These are phyloP conservation scores for Phytophthora melonis DNA, from an alignment of 352 stramenopile genomes.

Conservation along the genomic window DNA sequence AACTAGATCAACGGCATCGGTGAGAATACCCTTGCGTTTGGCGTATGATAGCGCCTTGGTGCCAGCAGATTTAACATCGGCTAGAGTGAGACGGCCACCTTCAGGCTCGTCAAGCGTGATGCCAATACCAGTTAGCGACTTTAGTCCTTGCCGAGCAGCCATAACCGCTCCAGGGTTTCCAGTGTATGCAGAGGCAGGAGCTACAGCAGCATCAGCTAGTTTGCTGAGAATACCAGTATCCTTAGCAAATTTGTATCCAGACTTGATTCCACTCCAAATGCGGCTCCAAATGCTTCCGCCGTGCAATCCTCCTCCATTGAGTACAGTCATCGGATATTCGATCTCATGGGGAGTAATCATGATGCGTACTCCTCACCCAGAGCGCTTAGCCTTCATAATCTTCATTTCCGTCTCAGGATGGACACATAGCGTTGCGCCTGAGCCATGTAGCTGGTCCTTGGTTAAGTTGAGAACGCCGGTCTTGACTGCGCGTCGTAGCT, in stretches of 20 bases:
- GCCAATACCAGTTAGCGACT: not conserved
- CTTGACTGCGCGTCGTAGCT: constrained; percentile 1
- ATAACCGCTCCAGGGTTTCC: too few relatives aligned
- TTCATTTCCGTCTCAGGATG: constrained; percentile 15
- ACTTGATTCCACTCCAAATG: not conserved
- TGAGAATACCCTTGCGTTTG: constrained; percentile 8
- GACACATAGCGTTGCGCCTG: constrained; percentile 4
- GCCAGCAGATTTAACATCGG: not conserved
- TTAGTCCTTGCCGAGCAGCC: too few relatives aligned
- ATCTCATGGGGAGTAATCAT: not conserved
- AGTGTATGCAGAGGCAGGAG: too few relatives aligned
- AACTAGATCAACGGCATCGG: constrained; percentile 1
- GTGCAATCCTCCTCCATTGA: not conserved
- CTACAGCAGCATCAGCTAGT: not conserved
- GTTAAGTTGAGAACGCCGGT: constrained; percentile 7
- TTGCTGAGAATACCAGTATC: not conserved
- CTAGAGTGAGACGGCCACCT: not conserved
- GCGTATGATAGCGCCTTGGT: not conserved
- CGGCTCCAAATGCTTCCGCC: constrained; percentile 5
- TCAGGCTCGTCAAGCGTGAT: constrained; percentile 3
- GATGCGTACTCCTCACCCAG: not conserved
- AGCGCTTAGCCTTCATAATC: not conserved
- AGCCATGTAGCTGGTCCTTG: constrained; percentile 5
- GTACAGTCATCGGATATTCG: too few relatives aligned
- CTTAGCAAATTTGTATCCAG: not conserved